Conservation (phyloP, 2,329 filamentous ascomycete species). For the Diaporthe capsici region DNA sequence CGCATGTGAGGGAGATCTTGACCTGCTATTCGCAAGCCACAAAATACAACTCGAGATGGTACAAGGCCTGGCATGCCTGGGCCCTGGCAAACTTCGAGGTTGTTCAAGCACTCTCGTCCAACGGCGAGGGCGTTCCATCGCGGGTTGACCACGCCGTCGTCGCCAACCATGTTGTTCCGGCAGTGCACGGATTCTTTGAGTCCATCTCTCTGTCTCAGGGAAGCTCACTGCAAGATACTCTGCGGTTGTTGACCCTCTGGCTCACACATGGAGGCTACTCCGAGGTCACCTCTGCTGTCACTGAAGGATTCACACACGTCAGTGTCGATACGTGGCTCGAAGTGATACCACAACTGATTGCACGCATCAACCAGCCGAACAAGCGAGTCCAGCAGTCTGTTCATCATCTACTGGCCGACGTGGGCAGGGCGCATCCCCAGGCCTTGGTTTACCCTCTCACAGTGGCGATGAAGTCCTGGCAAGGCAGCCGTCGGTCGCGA, state of each 20-base stretch:
- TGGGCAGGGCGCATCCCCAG: conserved; percentile 94
- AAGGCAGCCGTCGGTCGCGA: conserved; percentile 85
- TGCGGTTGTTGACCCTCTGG: conserved; percentile 94
- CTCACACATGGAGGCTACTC: conserved; percentile 91
- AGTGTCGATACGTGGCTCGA: conserved; percentile 99
- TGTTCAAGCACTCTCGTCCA: conserved; percentile 83
- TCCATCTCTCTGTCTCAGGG: conserved; percentile 93
- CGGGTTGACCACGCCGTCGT: conserved; percentile 76
- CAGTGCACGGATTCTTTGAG: conserved; percentile 96
- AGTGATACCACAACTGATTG: conserved; percentile 97
- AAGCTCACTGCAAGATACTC: conserved; percentile 94
- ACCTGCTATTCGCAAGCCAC: conserved; percentile 94
- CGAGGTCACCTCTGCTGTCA: conserved; percentile 90
- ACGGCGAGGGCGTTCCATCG: conserved; percentile 67
- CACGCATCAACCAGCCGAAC: conserved; percentile 96
- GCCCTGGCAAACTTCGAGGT: conserved; percentile 98
- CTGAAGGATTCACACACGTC: conserved; percentile 90
- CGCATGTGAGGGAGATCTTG: conserved; percentile 88
- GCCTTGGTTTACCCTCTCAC: conserved; percentile 97
- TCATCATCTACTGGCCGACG: conserved; percentile 91
- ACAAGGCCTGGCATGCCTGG: conserved; percentile 99
- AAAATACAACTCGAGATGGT: conserved; percentile 93
- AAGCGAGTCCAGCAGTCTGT: conserved; percentile 89
- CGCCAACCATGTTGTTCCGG: conserved; percentile 91
- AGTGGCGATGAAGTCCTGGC: conserved; percentile 94